phyloP scores from a whole-genome alignment of 768 basidiomycete genomes.

The Mycena indigotica region DNA sequence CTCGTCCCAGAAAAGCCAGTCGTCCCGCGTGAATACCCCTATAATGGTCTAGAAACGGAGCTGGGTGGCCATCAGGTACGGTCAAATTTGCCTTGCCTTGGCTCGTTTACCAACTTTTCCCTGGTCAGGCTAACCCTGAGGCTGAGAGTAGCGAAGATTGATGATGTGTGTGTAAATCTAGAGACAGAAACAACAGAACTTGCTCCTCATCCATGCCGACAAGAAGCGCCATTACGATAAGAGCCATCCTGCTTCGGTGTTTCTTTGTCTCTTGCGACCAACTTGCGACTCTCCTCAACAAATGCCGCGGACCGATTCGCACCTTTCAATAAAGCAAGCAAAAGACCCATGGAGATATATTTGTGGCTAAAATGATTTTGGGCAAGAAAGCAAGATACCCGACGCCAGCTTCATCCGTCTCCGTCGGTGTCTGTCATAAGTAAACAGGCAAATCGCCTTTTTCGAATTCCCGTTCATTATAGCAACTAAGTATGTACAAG shows the following conservation, averaged over 20 bases:
- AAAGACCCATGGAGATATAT: background rate
- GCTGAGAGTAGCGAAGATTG: conserved; percentile 21
- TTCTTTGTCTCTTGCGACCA: background rate
- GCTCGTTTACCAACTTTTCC: conserved; percentile 8
- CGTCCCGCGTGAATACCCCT: conserved; percentile 76
- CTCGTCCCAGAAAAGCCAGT: conserved; percentile 64
- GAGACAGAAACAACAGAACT: background rate
- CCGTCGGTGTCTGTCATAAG: background rate
- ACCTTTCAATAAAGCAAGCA: no score
- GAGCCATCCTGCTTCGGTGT: background rate
- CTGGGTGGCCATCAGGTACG: conserved; percentile 78
- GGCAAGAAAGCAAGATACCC: background rate
- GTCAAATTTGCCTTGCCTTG: conserved; percentile 18
- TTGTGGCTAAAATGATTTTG: no score
- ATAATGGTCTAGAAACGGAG: conserved; percentile 70
- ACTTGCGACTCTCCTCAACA: no score
- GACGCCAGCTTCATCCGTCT: background rate
- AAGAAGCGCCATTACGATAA: no score
- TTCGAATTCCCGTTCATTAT: no score
- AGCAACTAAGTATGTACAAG: no score
- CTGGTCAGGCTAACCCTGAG: conserved; percentile 22
- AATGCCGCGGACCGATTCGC: no score
- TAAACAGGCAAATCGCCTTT: no score
- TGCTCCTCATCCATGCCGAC: background rate
- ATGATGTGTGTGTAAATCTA: no score